A percentile compares a stretch with the other conserved stretches of the same genome.
Evolutionary conservation across 225 moss, liverwort and hornwort species (phyloP).

Genomic region (Sphagnum contortum): DNA sequence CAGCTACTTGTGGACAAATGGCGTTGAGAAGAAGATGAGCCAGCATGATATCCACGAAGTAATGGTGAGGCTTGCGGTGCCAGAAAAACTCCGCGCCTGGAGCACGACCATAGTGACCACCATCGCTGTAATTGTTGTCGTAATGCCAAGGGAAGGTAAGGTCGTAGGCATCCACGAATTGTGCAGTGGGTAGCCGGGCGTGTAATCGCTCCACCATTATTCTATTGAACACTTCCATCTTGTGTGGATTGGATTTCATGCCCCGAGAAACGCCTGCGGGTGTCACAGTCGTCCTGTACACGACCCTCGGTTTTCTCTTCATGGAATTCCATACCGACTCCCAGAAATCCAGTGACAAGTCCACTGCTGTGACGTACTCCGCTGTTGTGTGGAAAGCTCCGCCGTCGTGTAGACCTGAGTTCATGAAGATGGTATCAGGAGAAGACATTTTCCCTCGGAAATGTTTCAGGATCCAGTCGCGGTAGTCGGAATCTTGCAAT

Average conservation of each 20-base stretch:
- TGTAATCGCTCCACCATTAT: conserved; percentile 49
- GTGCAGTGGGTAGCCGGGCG: conserved; percentile 17
- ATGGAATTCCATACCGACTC: conserved; percentile 1
- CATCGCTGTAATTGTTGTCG: conserved; percentile 51
- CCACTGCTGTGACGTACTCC: conserved; percentile 15
- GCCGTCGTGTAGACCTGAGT: conserved; percentile 66
- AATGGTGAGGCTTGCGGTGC: conserved; percentile 24
- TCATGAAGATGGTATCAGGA: conserved; percentile 50
- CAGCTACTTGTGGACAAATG: conserved; percentile 7
- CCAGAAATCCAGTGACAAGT: conserved; percentile 36
- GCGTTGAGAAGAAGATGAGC: conserved; percentile 30
- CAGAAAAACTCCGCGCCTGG: conserved; percentile 16
- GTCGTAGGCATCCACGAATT: conserved; percentile 54
- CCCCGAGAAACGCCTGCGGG: conserved; percentile 23
- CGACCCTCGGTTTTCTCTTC: conserved; percentile 1
- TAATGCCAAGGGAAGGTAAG: conserved; percentile 71
- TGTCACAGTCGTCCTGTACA: conserved; percentile 31
- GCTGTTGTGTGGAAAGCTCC: conserved; percentile 12
- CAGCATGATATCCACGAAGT: conserved; percentile 47
- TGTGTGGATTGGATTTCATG: conserved; percentile 20
- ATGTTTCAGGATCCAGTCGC: conserved; percentile 15
- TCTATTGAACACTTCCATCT: conserved; percentile 37
- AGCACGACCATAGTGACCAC: conserved; percentile 59
- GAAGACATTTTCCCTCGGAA: conserved; percentile 8
- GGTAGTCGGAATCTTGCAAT: conserved; percentile 14